A percentile compares a stretch with the other conserved stretches of the same genome.
These are phyloP conservation scores for Daedaleopsis sinensis DNA, from an alignment of 768 basidiomycete species.

Conservation along the genomic window DNA sequence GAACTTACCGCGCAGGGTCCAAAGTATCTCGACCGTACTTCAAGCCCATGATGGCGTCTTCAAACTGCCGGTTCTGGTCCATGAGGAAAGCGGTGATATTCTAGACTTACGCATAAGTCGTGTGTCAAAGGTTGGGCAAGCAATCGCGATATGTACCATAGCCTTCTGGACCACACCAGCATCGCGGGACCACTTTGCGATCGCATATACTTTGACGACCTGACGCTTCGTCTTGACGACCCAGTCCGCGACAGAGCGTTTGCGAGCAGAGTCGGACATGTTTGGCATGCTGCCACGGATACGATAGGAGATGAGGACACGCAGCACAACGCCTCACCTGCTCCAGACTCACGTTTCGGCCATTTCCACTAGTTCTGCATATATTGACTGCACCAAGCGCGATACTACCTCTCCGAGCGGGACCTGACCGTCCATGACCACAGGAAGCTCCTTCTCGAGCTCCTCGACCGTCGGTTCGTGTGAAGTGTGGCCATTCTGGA, in stretches of 20 bases:
- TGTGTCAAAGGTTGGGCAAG: too few relatives aligned
- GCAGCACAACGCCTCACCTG: neutral
- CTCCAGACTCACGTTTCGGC: conserved; percentile 74
- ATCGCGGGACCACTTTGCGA: conserved; percentile 86
- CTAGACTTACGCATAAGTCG: conserved; percentile 39
- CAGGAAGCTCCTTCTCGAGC: conserved; percentile 74
- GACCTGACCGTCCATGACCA: conserved; percentile 74
- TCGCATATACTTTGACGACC: conserved; percentile 85
- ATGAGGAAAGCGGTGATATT: conserved; percentile 88
- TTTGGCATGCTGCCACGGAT: conserved; percentile 55
- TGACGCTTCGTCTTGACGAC: conserved; percentile 91
- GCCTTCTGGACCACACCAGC: conserved; percentile 83
- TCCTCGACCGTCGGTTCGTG: conserved; percentile 49
- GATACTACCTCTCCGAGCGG: conserved; percentile 75
- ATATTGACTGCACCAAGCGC: conserved; percentile 76
- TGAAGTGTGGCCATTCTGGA: conserved; percentile 10
- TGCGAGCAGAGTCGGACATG: conserved; percentile 80
- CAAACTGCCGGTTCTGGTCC: conserved; percentile 85
- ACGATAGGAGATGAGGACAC: neutral
- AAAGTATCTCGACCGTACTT: conserved; percentile 69
- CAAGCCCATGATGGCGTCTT: conserved; percentile 63
- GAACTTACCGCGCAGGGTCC: conserved; percentile 72
- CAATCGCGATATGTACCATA: conserved; percentile 57
- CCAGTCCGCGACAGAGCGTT: conserved; percentile 84
- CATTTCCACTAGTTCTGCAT: conserved; percentile 79